These are phyloP conservation scores for Drechslera avenae DNA, from an alignment of 2,329 filamentous ascomycete species.

Conservation along the genomic window DNA sequence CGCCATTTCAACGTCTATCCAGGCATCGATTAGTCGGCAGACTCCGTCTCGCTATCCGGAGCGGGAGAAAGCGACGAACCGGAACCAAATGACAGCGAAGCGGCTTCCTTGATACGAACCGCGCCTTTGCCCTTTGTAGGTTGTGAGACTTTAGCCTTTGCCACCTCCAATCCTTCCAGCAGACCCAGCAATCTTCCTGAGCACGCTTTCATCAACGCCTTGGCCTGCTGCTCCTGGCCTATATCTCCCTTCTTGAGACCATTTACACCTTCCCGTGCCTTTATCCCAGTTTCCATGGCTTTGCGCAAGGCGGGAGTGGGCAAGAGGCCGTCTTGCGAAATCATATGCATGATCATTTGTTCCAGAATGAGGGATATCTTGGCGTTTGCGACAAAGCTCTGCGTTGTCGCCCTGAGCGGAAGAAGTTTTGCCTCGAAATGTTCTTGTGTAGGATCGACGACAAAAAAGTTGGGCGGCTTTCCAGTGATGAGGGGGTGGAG, in stretches of 20 bases:
- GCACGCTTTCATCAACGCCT: constrained; percentile 41
- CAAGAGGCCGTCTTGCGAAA: constrained; percentile 25
- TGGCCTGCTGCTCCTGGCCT: constrained; percentile 45
- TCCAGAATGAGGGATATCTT: constrained; percentile 46
- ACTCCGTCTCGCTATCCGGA: constrained; percentile 29
- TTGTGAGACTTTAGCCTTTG: constrained; percentile 17
- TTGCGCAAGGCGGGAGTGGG: constrained; percentile 44
- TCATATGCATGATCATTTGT: constrained; percentile 41
- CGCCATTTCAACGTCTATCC: too few species aligned
- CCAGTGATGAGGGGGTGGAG: constrained; percentile 34
- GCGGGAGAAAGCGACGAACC: constrained; percentile 31
- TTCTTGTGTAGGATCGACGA: constrained; percentile 28
- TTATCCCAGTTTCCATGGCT: constrained; percentile 60
- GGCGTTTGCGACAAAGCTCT: constrained; percentile 40
- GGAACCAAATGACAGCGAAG: constrained; percentile 27
- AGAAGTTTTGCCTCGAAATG: constrained; percentile 39
- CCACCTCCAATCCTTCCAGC: constrained; percentile 41
- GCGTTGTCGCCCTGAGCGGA: constrained; percentile 27
- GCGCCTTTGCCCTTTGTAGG: constrained; percentile 6
- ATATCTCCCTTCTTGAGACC: constrained; percentile 49
- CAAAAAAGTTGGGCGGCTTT: constrained; percentile 34
- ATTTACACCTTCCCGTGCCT: constrained; percentile 54
- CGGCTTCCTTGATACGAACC: not conserved
- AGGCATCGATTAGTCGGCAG: not conserved
- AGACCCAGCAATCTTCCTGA: constrained; percentile 43